Evolutionary conservation across 257 asterid species (phyloP).

Genomic region (Phtheirospermum japonicum): DNA sequence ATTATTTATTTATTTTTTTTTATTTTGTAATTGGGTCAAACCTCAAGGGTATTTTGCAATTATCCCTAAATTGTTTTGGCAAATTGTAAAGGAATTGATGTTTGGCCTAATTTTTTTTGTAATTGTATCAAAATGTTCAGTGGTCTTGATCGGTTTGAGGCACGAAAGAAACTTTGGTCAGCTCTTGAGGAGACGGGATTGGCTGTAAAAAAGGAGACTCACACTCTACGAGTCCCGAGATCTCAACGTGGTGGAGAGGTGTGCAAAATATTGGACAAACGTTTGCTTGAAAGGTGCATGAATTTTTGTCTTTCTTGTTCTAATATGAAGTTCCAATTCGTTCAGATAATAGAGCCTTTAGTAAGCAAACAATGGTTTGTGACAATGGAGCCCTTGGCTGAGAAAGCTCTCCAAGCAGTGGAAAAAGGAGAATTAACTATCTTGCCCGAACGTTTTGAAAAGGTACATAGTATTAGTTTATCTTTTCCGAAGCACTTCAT

Average conservation of each 20-base stretch:
- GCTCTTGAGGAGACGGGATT: constrained; percentile 93
- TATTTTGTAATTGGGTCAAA: not conserved
- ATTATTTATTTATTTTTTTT: not conserved
- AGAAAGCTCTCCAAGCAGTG: constrained; percentile 90
- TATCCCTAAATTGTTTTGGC: constrained; percentile 7
- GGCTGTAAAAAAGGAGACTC: constrained; percentile 84
- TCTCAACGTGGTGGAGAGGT: constrained; percentile 99
- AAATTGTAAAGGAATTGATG: constrained; percentile 10
- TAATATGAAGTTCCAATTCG: constrained; percentile 24
- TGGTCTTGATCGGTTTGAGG: constrained; percentile 99
- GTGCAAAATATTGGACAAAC: constrained; percentile 29
- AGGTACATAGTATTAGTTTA: constrained; percentile 42
- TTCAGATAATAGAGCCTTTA: constrained; percentile 92
- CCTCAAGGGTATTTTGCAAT: too few relatives aligned
- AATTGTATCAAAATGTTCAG: constrained; percentile 41
- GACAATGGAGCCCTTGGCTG: constrained; percentile 93
- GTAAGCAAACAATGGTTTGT: constrained; percentile 99
- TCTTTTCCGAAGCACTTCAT: constrained; percentile 21
- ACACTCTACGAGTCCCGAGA: constrained; percentile 89
- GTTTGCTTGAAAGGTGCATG: constrained; percentile 20
- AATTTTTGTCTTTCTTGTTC: constrained; percentile 28
- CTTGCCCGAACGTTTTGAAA: constrained; percentile 94
- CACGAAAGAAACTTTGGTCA: constrained; percentile 90
- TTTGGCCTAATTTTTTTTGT: constrained; percentile 30
- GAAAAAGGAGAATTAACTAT: constrained; percentile 82